Conservation (phyloP, 306 rosid genomes). For the cucumber (Cucumis sativus) region Cucumber_9930_V3 NC_026660.2:30663501-30664000, state of each 20-base stretch:
- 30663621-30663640: not conserved
- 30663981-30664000: not conserved
- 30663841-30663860: conserved; percentile 30
- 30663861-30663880: conserved; percentile 48
- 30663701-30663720: conserved; percentile 86
- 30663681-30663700: not conserved
- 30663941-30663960: not conserved
- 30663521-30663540: not conserved
- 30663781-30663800: conserved; percentile 50
- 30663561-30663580: not conserved
- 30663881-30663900: conserved; percentile 28
- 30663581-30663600: not conserved
- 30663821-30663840: conserved; percentile 17
- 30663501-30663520: not conserved
- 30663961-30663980: not conserved
- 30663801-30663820: conserved; percentile 30
- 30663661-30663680: not conserved
- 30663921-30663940: not conserved
- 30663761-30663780: conserved; percentile 78
- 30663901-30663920: conserved; percentile 9
- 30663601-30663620: not conserved
- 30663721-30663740: conserved; percentile 65
- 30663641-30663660: not conserved
- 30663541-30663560: not conserved
- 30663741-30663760: conserved; percentile 80